Percentiles rank a stretch among this genome's conserved stretches.
Conservation (phyloP, 768 basidiomycete species). For the Russula lepida region DNA sequence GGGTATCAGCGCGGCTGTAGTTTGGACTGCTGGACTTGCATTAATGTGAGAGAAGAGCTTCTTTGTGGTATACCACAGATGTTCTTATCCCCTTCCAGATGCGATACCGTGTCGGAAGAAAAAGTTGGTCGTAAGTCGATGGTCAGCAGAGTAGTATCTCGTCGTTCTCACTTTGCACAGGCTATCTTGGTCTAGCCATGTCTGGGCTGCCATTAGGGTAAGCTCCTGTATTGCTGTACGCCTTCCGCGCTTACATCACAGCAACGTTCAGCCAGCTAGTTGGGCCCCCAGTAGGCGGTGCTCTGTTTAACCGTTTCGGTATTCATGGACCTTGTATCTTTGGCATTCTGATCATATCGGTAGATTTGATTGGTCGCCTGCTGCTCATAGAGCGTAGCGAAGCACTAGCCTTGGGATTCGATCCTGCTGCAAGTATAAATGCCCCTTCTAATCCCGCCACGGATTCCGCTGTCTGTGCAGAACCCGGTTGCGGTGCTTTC, state of each 20-base stretch:
- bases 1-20: constrained; percentile 33
- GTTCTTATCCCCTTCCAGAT: constrained; percentile 22
- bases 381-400: constrained; percentile 33
- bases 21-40: constrained; percentile 35
- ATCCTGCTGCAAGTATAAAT: constrained; percentile 16
- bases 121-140: constrained; percentile 29
- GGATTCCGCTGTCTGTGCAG: not conserved
- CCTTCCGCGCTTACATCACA: not conserved
- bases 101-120: constrained; percentile 31
- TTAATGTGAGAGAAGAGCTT: constrained; percentile 28
- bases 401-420: constrained; percentile 28
- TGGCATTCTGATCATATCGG: constrained; percentile 27
- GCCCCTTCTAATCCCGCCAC: not conserved
- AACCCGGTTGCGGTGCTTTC: not conserved
- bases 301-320: constrained; percentile 30
- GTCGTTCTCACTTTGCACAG: constrained; percentile 18
- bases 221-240: not conserved
- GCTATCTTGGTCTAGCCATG: constrained; percentile 35
- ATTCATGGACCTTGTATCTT: constrained; percentile 35
- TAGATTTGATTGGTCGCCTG: constrained; percentile 32
- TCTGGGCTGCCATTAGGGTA: constrained; percentile 34
- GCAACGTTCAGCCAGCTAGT: constrained; percentile 25
- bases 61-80: not conserved
- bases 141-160: not conserved
- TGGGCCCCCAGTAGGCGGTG: constrained; percentile 35